Conservation (phyloP, 169 alveolate species). For the Babesia ovata region DNA sequence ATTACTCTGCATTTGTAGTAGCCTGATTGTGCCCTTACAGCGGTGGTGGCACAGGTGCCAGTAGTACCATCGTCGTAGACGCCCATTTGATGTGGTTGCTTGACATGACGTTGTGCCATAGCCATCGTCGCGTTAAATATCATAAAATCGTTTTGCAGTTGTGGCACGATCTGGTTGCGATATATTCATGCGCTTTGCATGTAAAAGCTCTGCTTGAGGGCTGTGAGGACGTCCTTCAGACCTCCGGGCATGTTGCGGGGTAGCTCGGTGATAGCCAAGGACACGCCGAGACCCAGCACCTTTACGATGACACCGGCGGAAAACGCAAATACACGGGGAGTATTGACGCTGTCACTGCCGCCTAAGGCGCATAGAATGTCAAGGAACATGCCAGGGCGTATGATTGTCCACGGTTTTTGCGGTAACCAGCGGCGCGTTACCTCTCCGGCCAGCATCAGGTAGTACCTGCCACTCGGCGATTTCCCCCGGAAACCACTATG, state of each 20-base stretch:
- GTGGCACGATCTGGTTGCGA: background rate
- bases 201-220: constrained; percentile 23
- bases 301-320: constrained; percentile 35
- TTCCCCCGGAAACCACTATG: constrained; percentile 32
- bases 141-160: no score
- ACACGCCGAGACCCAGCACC: constrained; percentile 21
- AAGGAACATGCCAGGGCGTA: constrained; percentile 21
- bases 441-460: constrained; percentile 21
- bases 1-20: no score
- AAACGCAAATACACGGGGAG: background rate
- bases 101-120: no score
- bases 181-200: background rate
- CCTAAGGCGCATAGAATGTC: background rate
- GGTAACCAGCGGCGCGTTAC: constrained; percentile 6
- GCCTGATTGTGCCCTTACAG: no score
- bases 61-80: background rate
- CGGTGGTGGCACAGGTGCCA: no score
- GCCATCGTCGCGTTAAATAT: no score
- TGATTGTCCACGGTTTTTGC: background rate
- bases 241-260: constrained; percentile 27
- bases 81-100: background rate
- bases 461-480: background rate
- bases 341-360: background rate
- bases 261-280: constrained; percentile 32
- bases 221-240: background rate